Evolutionary conservation across 1,139 yeast genomes (phyloP).

Genomic region (Suhomyces chickasaworum): DNA sequence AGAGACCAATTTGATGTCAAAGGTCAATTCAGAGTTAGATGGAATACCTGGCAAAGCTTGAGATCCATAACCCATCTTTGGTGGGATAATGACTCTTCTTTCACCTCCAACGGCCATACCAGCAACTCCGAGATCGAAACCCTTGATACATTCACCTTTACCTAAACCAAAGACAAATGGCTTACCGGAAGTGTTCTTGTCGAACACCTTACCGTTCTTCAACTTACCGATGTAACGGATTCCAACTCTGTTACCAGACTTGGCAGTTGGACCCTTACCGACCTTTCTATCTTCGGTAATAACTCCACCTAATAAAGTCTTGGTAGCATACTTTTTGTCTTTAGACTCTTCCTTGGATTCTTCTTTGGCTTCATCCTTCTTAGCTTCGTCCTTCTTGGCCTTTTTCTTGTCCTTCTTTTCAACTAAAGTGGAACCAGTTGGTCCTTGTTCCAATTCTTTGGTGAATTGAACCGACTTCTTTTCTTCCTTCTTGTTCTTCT

Average conservation of each 20-base stretch:
- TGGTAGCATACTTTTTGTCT: constrained; percentile 55
- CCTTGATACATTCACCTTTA: constrained; percentile 97
- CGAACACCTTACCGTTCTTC: constrained; percentile 93
- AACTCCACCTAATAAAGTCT: constrained; percentile 91
- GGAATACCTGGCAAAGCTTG: constrained; percentile 96
- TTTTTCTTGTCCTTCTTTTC: constrained; percentile 27
- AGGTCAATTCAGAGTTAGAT: constrained; percentile 92
- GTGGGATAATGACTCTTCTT: constrained; percentile 95
- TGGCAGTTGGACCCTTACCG: constrained; percentile 88
- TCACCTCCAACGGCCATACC: constrained; percentile 99
- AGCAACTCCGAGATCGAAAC: constrained; percentile 97
- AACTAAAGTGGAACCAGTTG: constrained; percentile 57
- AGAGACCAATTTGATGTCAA: constrained; percentile 91
- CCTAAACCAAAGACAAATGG: constrained; percentile 92
- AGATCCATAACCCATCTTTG: constrained; percentile 95
- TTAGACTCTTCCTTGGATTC: constrained; percentile 20
- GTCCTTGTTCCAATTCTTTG: constrained; percentile 92
- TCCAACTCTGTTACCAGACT: constrained; percentile 88
- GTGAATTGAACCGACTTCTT: constrained; percentile 82
- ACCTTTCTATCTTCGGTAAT: constrained; percentile 86
- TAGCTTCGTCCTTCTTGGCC: constrained; percentile 22
- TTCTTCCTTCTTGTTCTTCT: constrained; percentile 42
- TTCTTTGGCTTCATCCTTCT: constrained; percentile 20
- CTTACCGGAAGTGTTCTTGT: constrained; percentile 95
- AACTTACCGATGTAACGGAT: constrained; percentile 98